phyloP scores from a whole-genome alignment of 768 basidiomycete genomes.

The Rhodotorula toruloides region DNA sequence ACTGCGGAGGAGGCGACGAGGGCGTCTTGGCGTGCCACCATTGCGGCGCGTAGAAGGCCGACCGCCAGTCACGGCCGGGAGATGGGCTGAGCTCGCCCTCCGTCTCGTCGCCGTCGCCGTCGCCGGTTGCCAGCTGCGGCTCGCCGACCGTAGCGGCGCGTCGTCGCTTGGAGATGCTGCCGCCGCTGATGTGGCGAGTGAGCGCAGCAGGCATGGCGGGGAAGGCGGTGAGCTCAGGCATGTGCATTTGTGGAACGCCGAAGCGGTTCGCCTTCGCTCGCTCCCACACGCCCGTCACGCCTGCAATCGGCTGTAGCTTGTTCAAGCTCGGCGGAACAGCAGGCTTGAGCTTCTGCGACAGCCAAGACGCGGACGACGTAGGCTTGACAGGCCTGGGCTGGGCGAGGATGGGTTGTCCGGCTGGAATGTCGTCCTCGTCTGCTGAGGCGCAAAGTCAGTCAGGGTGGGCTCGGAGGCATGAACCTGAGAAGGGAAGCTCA shows the following conservation, averaged over 20 bases:
- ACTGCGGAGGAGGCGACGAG: constrained; percentile 28
- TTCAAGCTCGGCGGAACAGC: constrained; percentile 14
- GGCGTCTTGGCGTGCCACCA: constrained; percentile 28
- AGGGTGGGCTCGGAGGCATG: neutral
- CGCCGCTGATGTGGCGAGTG: constrained; percentile 17
- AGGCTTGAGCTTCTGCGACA: constrained; percentile 27
- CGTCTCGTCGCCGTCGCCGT: constrained; percentile 2
- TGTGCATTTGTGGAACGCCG: constrained; percentile 24
- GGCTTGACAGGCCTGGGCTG: neutral
- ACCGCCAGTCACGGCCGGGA: constrained; percentile 9
- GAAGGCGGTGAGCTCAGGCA: constrained; percentile 30
- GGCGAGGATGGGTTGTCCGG: neutral
- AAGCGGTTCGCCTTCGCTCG: constrained; percentile 30
- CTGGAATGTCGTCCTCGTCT: neutral
- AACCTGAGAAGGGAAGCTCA: neutral
- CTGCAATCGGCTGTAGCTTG: constrained; percentile 28
- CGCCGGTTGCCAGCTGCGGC: neutral
- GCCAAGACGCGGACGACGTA: constrained; percentile 16
- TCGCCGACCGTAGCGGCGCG: neutral
- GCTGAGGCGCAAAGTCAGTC: neutral
- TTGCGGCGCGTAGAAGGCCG: constrained; percentile 7
- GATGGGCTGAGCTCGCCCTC: constrained; percentile 5
- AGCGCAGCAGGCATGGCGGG: constrained; percentile 25
- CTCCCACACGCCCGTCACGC: constrained; percentile 24
- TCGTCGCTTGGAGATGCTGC: neutral